Base-by-base conservation (phyloP, 768 basidiomycete genomes). In the Neoboletus brunneissimus region DNA sequence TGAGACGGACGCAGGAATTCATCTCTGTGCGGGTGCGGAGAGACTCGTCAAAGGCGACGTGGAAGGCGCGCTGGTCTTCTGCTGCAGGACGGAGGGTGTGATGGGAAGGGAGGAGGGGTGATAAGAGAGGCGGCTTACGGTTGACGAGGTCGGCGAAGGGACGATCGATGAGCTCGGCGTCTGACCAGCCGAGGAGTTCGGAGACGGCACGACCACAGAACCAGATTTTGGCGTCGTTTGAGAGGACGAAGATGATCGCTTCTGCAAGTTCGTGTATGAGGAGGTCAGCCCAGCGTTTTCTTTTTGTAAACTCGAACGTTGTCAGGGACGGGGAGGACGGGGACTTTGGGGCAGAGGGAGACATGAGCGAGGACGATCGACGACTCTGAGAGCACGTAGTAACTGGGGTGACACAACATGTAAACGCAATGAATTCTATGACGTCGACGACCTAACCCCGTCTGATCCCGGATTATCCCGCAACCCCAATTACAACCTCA, bases 271-370 rank as follows among this genome's bases (percentile, higher is more conserved):
- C 92, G 1, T 83, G 79, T 56, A 89, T 72, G 25, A 93, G 77
- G 15, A 94, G 76, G 68, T 94, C 91, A 18, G 86, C 87, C 92
- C 92, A 94, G 53, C 86, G 80, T 68, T 93, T 93, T 54, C 91
- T 77, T 67, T 90, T 91, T 0, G 89, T 91, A 69, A 94, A 94
- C 69, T 94, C 92, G 64, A 85, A 94, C 13, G 75, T 74, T 9
- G 74, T 64, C 1, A 32, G 20, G 22, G 59, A 42, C 7, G 52
- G 13, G 2, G 53, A 23, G 9, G 57, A 46, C 15, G 42, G 25
- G 0, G 53, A 25, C 23, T 67, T 65, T 23, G 63, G 49, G 5
- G 43, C 23, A 48, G 58, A 56, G 7, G 50, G 6, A 53, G 56
- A 68, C 64, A 67, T 69, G 63, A 29, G 40, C 34, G n/a, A 31